These are phyloP conservation scores for Ceratobasidium sp. DNA, from an alignment of 1,284 basidiomycete genomes.

Conservation along the genomic window DNA sequence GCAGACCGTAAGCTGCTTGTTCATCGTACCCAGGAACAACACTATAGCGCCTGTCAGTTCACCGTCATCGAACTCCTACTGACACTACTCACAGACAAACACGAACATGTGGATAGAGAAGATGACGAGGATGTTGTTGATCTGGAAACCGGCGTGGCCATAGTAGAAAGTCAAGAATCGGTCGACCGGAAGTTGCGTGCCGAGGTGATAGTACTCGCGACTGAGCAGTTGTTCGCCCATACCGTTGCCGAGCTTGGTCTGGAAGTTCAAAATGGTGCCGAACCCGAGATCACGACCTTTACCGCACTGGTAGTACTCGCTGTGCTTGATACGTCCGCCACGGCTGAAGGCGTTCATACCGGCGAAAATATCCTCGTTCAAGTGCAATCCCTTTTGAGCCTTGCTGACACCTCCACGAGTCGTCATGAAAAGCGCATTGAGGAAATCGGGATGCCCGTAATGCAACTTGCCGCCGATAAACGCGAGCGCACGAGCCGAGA, in stretches of 20 bases:
- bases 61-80: slow-evolving; percentile 41
- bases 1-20: slow-evolving; percentile 79
- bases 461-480: slow-evolving; percentile 99
- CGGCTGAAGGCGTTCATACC: slow-evolving; percentile 99
- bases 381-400: slow-evolving; percentile 97
- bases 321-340: slow-evolving; percentile 98
- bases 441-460: slow-evolving; percentile 99
- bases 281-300: slow-evolving; percentile 99
- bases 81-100: slow-evolving; percentile 75
- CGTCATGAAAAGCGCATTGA: slow-evolving; percentile 97
- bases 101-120: slow-evolving; percentile 93
- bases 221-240: slow-evolving; percentile 99
- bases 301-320: slow-evolving; percentile 98
- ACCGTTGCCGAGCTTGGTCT: slow-evolving; percentile 99
- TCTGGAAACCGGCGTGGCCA: slow-evolving; percentile 99
- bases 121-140: slow-evolving; percentile 99
- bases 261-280: slow-evolving; percentile 99
- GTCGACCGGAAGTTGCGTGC: slow-evolving; percentile 97
- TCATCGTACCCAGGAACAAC: slow-evolving; percentile 91
- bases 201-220: slow-evolving; percentile 98
- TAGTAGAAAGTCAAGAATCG: slow-evolving; percentile 99
- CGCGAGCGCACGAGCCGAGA: slow-evolving; percentile 91
- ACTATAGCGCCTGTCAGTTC: slow-evolving; percentile 58
- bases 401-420: slow-evolving; percentile 99
- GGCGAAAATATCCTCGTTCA: slow-evolving; percentile 99